A percentile compares a stretch with the other conserved stretches of the same genome.
Conservation (phyloP, 2,329 filamentous ascomycete species). For the Ceratocystis eucalypticola region DNA sequence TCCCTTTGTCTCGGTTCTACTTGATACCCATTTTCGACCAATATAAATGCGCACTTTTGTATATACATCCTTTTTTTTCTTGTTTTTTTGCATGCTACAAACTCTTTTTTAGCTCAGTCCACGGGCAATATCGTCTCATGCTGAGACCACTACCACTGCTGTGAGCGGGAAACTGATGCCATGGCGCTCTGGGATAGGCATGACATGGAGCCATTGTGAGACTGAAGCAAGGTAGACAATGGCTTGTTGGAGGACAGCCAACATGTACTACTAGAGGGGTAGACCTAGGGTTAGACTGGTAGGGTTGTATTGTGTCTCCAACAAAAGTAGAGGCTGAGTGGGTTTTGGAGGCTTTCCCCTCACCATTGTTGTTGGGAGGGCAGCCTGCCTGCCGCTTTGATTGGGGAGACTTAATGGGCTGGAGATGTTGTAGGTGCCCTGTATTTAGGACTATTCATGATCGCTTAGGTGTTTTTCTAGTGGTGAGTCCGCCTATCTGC, state of each 20-base stretch:
- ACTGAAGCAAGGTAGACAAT: not conserved
- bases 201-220: not conserved
- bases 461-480: too few relatives aligned
- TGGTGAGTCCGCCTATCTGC: not conserved
- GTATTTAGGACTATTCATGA: too few relatives aligned
- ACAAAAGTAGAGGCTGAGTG: not conserved
- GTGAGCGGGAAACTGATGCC: not conserved
- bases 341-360: too few relatives aligned
- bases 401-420: too few relatives aligned
- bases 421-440: too few relatives aligned
- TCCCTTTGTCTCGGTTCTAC: not conserved
- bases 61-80: too few relatives aligned
- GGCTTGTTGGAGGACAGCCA: too few relatives aligned
- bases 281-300: not conserved
- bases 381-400: too few relatives aligned
- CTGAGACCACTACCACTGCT: not conserved
- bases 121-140: not conserved
- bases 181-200: not conserved
- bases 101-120: too few relatives aligned
- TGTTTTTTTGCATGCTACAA: too few relatives aligned
- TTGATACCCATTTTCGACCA: conserved; percentile 5
- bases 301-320: not conserved
- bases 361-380: too few relatives aligned
- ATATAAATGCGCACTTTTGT: not conserved
- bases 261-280: not conserved